Evolutionary conservation across 345 rosid species (phyloP).

Genomic region (Kandelia obovata): DNA sequence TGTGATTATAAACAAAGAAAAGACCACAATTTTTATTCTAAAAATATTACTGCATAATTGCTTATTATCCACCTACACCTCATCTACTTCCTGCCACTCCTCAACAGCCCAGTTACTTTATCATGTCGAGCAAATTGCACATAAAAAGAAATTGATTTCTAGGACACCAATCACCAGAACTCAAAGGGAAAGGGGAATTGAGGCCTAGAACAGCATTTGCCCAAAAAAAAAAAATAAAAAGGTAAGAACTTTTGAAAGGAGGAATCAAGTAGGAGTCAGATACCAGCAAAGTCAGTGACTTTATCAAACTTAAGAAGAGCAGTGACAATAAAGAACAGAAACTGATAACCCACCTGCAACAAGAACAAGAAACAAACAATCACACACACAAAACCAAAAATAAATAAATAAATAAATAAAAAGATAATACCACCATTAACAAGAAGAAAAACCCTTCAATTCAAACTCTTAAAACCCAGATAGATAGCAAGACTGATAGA

Average conservation of each 20-base stretch:
- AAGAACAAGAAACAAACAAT: not conserved
- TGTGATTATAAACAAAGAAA: conserved; percentile 19
- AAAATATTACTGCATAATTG: too few species aligned
- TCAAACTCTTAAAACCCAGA: not conserved
- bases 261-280: not conserved
- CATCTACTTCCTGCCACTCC: conserved; percentile 1
- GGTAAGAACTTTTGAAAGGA: too few species aligned
- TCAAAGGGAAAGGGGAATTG: not conserved
- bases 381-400: not conserved
- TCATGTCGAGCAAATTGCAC: not conserved
- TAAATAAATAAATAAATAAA: too few species aligned
- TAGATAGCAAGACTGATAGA: not conserved
- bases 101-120: not conserved
- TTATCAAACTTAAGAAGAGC: conserved; percentile 81
- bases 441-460: not conserved
- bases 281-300: conserved; percentile 97
- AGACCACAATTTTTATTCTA: not conserved
- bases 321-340: conserved; percentile 69
- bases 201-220: not conserved
- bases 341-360: conserved; percentile 69
- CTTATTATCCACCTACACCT: too few species aligned
- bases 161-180: not conserved
- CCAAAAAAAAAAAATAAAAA: not conserved
- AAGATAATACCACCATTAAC: too few species aligned
- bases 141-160: not conserved